Base-by-base conservation (phyloP, 805 yeast species). In the Saccharomycopsis lassenensis region DNA sequence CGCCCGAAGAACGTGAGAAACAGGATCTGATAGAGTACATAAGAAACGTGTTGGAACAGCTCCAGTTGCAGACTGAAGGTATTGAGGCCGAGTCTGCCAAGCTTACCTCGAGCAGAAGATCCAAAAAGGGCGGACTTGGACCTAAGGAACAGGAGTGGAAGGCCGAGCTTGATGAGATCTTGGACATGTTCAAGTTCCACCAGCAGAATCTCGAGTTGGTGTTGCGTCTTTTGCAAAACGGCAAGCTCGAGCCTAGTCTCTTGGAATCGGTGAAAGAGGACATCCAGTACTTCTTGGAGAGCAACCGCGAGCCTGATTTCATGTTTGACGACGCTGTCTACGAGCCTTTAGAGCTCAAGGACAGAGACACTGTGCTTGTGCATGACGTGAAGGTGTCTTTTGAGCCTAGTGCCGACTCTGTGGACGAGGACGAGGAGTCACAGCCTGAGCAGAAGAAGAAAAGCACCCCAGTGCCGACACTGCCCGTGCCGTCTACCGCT, bases 321-420 rank as follows among this genome's bases (percentile, higher is more conserved):
- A 79, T 87, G 23, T 96, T 86, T 52, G 94, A 89, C 56, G 95
- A 87, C 48, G 86, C 84, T 10, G 72, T 89, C 43, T 91, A 89
- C 57, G 96, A 91, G 48, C 84, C 77, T 41, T 67, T 91, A 48
- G 86, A 78, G 29, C 69, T 86, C 29, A 76, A 67, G 41, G 78
- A 74, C 11, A 11, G 41, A 7, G 41, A 40, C 28, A 37, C 36
- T 17, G 15, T 37, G 1, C 19, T 40, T n/a, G 44, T 23, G 11
- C 41, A 39, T 25, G 44, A 40, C 17, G 44, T 40, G 11, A 40
- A 24, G 14, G 16, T 29, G n/a, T 38, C 42, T 15, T 29, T 36
- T 19, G 42, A 38, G n/a, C n/a, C n/a, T n/a, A n/a, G n/a, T n/a
- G n/a, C n/a, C n/a, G n/a, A n/a, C n/a, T n/a, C n/a, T n/a, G n/a